These are phyloP conservation scores for Penicillium argentinense DNA, from an alignment of 495 filamentous ascomycete genomes.

Conservation along the genomic window DNA sequence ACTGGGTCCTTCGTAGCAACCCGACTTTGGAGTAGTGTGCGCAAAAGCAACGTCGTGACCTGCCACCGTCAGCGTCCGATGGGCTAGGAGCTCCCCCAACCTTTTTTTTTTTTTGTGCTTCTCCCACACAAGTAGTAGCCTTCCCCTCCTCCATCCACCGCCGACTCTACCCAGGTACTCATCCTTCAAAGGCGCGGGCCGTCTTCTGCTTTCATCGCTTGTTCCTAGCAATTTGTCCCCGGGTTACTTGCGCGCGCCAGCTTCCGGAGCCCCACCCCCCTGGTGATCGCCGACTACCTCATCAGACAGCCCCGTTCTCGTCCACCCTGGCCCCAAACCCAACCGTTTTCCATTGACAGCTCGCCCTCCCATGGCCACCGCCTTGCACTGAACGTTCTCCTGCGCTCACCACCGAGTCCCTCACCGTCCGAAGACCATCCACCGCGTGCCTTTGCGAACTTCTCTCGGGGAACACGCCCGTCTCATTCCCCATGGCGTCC, in stretches of 20 bases:
- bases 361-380: conserved; percentile 15
- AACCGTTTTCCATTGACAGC: conserved; percentile 10
- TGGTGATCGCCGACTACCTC: conserved; percentile 33
- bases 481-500: conserved; percentile 49
- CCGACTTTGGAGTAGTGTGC: background rate
- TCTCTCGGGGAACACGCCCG: conserved; percentile 6
- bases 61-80: conserved; percentile 1
- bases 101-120: conserved; percentile 3
- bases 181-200: no score
- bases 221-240: background rate
- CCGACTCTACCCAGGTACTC: no score
- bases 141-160: background rate
- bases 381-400: background rate
- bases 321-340: conserved; percentile 16
- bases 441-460: conserved; percentile 6
- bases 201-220: no score
- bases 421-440: background rate
- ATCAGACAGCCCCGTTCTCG: conserved; percentile 29
- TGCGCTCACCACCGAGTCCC: background rate
- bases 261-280: conserved; percentile 16
- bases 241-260: background rate
- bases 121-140: background rate
- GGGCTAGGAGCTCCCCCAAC: conserved; percentile 7
- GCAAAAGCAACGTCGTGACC: no score
- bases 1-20: background rate